Evolutionary conservation across 768 basidiomycete species (phyloP), one percentile per base, ranked within the genome.

Genomic region (Pholiota molesta): DNA sequence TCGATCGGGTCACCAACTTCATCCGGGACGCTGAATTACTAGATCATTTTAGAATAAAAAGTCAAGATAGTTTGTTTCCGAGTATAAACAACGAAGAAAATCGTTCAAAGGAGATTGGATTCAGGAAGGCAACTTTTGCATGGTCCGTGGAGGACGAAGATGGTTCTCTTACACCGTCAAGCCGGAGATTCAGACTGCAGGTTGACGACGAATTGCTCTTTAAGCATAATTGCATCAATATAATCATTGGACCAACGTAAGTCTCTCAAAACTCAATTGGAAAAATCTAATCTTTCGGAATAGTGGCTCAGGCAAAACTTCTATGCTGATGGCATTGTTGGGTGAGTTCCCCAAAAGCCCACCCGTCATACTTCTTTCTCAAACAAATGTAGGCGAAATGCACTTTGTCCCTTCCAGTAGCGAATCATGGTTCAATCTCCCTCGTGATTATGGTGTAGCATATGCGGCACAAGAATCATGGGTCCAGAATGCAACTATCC

Each of bases 391-490:
- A 31, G 85, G 79, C 37, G 87, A 89, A 69, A 83, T 90, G 85
- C 86, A 89, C 69, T 84, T 83, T 63, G 71, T 81, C 10, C 82
- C 82, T 4, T 75, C 75, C 16, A 72, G 73, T 14, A 76, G 81
- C 5, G 79, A 81, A 29, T 83, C 87, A 0, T 89, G 83, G 81
- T 88, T 81, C 72, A 84, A 83, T 62, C 79, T 93, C 4, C 91
- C 92, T 40, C 78, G 89, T 7, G 72, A 72, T 5, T 79, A 79
- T 2, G 90, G 91, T 13, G 81, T 94, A 21, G 86, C 90, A 7
- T 93, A 91, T 71, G 89, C 89, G 5, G 87, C 88, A 2, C 92
- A 95, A 71, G 90, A 92, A 69, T 85, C 89, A 2, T 95, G 91
- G 91, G 86, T 92, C 11, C 82, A 88, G 71, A 92, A 89, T 65